Percentiles rank a stretch among this genome's conserved stretches.
These are phyloP conservation scores for Sarcodon sp. DNA, from an alignment of 768 basidiomycete genomes.

Conservation along the genomic window DNA sequence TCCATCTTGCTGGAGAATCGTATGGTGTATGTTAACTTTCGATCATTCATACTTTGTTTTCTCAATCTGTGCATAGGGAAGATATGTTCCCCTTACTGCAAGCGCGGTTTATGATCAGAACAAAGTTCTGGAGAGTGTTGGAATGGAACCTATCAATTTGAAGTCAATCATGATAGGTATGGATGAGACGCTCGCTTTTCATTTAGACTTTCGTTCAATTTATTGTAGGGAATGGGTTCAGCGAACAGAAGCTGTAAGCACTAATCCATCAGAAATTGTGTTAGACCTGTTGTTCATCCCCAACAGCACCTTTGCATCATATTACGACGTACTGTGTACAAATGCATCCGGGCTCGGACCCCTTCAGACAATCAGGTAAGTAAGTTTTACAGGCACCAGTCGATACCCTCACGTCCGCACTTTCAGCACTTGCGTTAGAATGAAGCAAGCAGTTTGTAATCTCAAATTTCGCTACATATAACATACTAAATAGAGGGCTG, in stretches of 20 bases:
- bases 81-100: slow-evolving; percentile 39
- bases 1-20: slow-evolving; percentile 31
- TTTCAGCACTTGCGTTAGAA: slow-evolving; percentile 24
- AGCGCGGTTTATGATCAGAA: slow-evolving; percentile 37
- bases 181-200: background rate
- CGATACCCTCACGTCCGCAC: background rate
- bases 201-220: background rate
- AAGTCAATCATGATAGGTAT: slow-evolving; percentile 36
- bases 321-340: slow-evolving; percentile 40
- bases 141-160: slow-evolving; percentile 35
- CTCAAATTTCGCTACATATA: background rate
- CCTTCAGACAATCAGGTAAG: slow-evolving; percentile 30
- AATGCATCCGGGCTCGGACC: slow-evolving; percentile 24
- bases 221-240: no score
- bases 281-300: no score
- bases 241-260: no score
- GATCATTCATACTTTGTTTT: background rate
- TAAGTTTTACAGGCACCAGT: background rate
- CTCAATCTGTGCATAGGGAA: slow-evolving; percentile 21
- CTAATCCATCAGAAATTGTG: no score
- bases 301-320: slow-evolving; percentile 16
- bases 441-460: slow-evolving; percentile 22
- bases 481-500: no score
- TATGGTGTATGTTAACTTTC: slow-evolving; percentile 28
- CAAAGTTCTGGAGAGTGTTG: slow-evolving; percentile 24